Base-by-base conservation (phyloP, 2,329 filamentous ascomycete genomes). In the Bipolaris cookei region DNA sequence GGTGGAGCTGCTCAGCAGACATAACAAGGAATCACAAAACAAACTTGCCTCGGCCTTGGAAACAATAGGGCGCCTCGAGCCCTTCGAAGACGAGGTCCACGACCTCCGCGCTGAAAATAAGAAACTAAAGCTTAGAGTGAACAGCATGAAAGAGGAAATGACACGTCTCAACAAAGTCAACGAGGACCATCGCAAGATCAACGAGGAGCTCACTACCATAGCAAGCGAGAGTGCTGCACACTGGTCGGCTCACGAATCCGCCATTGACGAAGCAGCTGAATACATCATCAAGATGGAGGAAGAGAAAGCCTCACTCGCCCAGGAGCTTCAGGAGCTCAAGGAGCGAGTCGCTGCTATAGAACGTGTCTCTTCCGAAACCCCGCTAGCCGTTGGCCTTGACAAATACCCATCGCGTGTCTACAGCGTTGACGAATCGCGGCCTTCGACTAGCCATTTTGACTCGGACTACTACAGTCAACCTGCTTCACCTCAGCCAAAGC, bases 381-480 rank as follows among this genome's bases (percentile, higher is more conserved):
- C 61, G 25, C 61, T 66, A 4, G 45, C 64, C 20, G 63, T 68
- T 44, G 63, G 62, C 32, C 46, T 61, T 0, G 50, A 16, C 28
- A 54, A 59, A 2, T 66, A 61, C 39, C 69, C 69, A 8, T 51
- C 59, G n/a, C 66, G 66, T 16, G 59, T 74, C 34, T 67, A 68
- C 38, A 75, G 71, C 51, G 71, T 75, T 23, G 71, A 76, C 35
- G 74, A 74, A 39, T 69, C 70, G 4, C 64, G 71, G 6, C 71
- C 72, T n/a, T 73, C 73, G n/a, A 76, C 73, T 8, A 71, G 67
- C 34, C 67, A 75, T 43, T 70, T 71, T 37, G 71, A 74, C 46
- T 76, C 74, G 16, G 74, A 76, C 43, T 76, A 76, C 51, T 76
- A 73, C 57, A 76, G 73, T 45, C 73, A 75, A 53, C 69, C 72